Evolutionary conservation across 1,284 basidiomycete genomes (phyloP).

Genomic region (Laetiporus sulphureus): DNA sequence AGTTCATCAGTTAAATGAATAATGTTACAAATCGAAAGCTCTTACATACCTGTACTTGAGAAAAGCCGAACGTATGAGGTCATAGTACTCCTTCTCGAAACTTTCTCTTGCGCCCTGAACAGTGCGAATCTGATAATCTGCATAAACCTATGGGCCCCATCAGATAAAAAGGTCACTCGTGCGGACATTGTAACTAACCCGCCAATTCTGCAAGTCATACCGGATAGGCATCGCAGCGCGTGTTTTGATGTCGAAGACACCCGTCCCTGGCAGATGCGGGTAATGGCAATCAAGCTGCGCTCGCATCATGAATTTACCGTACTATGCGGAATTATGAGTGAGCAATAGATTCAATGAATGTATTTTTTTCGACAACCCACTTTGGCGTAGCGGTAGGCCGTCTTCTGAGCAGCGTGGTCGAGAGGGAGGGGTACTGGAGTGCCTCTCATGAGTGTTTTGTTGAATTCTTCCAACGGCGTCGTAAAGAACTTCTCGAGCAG

Average conservation of each 20-base stretch:
- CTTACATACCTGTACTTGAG: conserved; percentile 88
- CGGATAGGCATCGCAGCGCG: conserved; percentile 83
- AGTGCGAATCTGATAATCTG: conserved; percentile 67
- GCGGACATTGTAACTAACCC: conserved; percentile 32
- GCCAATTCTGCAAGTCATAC: conserved; percentile 81
- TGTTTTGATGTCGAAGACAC: conserved; percentile 96
- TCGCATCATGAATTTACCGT: conserved; percentile 80
- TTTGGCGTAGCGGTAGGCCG: conserved; percentile 82
- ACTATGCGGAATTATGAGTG: conserved; percentile 33
- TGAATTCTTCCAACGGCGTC: conserved; percentile 58
- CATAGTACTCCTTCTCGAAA: conserved; percentile 89
- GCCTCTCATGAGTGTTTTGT: conserved; percentile 46
- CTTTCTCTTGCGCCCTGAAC: conserved; percentile 62
- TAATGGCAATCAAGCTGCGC: conserved; percentile 93
- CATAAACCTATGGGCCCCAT: conserved; percentile 48
- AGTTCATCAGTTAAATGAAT: too few relatives aligned
- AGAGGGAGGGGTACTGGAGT: conserved; percentile 25
- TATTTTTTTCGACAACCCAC: conserved; percentile 32
- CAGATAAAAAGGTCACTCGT: neutral
- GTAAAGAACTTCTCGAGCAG: conserved; percentile 90
- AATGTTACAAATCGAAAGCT: too few relatives aligned
- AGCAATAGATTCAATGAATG: neutral
- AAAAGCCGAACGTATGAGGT: conserved; percentile 90
- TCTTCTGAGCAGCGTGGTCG: conserved; percentile 36
- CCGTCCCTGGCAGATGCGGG: conserved; percentile 75